A percentile compares a stretch with the other conserved stretches of the same genome.
These are phyloP conservation scores for Ostreobium quekettii DNA, from an alignment of 139 green algal genomes.

Conservation along the genomic window DNA sequence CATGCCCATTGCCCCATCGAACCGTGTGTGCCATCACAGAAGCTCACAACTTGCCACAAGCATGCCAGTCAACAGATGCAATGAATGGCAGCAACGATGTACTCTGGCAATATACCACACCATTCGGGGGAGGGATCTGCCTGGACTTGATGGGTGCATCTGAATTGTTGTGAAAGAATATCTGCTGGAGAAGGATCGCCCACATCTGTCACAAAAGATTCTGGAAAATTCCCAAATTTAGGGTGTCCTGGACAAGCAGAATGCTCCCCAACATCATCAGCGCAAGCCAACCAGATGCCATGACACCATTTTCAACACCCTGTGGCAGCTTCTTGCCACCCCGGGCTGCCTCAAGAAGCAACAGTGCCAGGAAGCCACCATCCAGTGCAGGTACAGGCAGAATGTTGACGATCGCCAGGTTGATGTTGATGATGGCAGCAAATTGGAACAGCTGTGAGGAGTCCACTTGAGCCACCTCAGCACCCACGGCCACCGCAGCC, in stretches of 20 bases:
- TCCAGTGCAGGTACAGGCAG: slow-evolving; percentile 92
- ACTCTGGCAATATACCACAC: too few relatives aligned
- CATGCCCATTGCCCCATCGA: too few relatives aligned
- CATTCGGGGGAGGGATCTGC: too few relatives aligned
- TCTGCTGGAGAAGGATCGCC: too few relatives aligned
- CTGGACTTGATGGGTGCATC: too few relatives aligned
- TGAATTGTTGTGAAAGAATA: too few relatives aligned
- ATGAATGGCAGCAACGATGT: too few relatives aligned
- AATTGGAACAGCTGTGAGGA: slow-evolving; percentile 77
- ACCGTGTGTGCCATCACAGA: too few relatives aligned
- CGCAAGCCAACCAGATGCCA: slow-evolving; percentile 77
- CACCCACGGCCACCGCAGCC: slow-evolving; percentile 85
- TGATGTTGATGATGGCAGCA: slow-evolving; percentile 95
- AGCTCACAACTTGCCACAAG: too few relatives aligned
- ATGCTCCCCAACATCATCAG: slow-evolving; percentile 68
- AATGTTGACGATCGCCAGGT: slow-evolving; percentile 93
- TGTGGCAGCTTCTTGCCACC: slow-evolving; percentile 79
- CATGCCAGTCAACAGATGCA: too few relatives aligned
- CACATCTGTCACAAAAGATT: too few relatives aligned
- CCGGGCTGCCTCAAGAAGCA: slow-evolving; percentile 71
- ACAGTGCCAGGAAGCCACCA: slow-evolving; percentile 86
- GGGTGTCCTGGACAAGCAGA: slow-evolving; percentile 75
- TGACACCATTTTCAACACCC: slow-evolving; percentile 75
- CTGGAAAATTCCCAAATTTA: too few relatives aligned
- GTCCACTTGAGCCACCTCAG: slow-evolving; percentile 70